Base-by-base conservation (phyloP, 495 filamentous ascomycete species). In the Cercophora samala region DNA sequence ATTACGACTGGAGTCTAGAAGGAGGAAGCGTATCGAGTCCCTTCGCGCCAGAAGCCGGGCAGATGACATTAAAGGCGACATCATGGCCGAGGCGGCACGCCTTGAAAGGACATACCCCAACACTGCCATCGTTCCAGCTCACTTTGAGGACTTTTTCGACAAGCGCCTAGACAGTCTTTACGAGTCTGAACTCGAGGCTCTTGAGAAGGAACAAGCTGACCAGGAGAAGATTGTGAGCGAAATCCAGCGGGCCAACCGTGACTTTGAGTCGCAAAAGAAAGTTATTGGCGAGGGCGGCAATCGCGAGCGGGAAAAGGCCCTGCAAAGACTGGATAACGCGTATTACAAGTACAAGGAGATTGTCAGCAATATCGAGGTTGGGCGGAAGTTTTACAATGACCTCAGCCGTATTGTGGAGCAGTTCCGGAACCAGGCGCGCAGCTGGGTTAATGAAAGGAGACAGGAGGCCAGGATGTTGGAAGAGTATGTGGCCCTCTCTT, bases 311-410 rank as follows among this genome's bases (percentile, higher is more conserved):
- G 94, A 97, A 72, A 85, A 88, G 68, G 93, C 93, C 0, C 78
- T 99, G 24, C 95, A 99, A 75, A 87, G 87, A 54, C 82, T 99
- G 22, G 94, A 98, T 74, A 95, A 93, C 64, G 95, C 92, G 9
- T 97, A 96, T 74, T 84, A 91, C 77, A 95, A 93, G 78, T 97
- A 97, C 78, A 96, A 95, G 77, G 93, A 99, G 76, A 90, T 97
- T 63, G 87, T 96, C 54, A 90, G 85, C 54, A 96, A 98, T 72
- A 79, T 97, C 0, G 92, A 97, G 64, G 90, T 89, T 0, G 95
- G 92, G 1, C 79, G 94, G 54, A 97, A 96, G 71, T 99, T 99
- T 75, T 99, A 98, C 80, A 98, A 99, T 73, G 93, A 97, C 72
- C 84, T 99, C 2, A 90, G 88, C 53, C 91, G 89, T 76, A 93